A percentile compares a stretch with the other conserved stretches of the same genome.
Conservation (phyloP, 2,329 filamentous ascomycete species). For the Phyllosticta citriasiana region DNA sequence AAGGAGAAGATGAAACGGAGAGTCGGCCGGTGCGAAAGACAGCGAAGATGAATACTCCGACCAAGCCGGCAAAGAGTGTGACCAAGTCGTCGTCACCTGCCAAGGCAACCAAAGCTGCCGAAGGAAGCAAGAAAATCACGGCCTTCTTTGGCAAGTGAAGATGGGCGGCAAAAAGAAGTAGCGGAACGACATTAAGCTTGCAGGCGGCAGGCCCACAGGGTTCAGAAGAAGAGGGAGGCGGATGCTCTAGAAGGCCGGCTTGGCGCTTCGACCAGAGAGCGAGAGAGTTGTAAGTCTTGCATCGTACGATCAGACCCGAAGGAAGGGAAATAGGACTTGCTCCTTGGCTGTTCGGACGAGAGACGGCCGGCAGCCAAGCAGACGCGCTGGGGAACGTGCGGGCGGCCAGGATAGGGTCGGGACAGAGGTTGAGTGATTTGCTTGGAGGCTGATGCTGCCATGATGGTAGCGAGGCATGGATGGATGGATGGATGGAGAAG, state of each 20-base stretch:
- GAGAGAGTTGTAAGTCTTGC: neutral
- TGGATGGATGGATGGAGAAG: neutral
- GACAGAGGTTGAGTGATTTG: neutral
- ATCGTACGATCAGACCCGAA: neutral
- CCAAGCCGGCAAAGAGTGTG: constrained; percentile 12
- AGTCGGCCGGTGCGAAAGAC: constrained; percentile 21
- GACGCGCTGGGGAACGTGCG: neutral
- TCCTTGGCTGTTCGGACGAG: neutral
- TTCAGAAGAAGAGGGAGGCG: neutral
- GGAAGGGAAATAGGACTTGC: neutral
- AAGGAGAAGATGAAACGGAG: constrained; percentile 20
- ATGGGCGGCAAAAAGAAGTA: constrained; percentile 3
- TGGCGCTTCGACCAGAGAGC: neutral
- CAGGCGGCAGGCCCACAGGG: neutral
- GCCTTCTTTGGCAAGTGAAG: constrained; percentile 44
- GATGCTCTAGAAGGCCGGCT: neutral
- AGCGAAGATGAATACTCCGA: constrained; percentile 13
- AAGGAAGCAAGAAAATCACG: constrained; percentile 48
- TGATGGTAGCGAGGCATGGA: neutral
- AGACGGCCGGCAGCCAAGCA: neutral
- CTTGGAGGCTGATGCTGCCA: neutral
- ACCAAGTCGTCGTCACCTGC: constrained; percentile 16
- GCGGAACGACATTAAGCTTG: constrained; percentile 1
- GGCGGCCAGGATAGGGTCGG: neutral
- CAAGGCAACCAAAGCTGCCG: constrained; percentile 22